Evolutionary conservation across 768 basidiomycete species (phyloP).

Genomic region (Leucocoprinus leucothites): DNA sequence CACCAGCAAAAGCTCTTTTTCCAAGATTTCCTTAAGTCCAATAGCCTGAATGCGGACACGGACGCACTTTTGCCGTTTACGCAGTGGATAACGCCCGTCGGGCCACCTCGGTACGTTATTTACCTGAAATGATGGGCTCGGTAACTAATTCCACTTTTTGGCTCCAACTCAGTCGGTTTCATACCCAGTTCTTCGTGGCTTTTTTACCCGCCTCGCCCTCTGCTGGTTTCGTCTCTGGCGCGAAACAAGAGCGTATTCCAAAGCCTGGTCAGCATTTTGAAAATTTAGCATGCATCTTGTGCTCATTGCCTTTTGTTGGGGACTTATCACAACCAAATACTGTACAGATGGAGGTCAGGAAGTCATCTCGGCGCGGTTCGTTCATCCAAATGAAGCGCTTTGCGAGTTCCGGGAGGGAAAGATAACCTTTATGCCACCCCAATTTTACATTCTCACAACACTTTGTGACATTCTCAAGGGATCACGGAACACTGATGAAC

Average conservation of each 20-base stretch:
- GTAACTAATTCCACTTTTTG: background rate
- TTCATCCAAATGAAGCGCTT: constrained; percentile 53
- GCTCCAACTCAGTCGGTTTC: constrained; percentile 51
- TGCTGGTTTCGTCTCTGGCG: constrained; percentile 49
- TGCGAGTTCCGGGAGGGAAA: constrained; percentile 45
- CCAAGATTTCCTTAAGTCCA: constrained; percentile 45
- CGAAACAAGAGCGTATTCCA: constrained; percentile 55
- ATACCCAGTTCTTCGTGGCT: constrained; percentile 65
- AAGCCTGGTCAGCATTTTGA: constrained; percentile 41
- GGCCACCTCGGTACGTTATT: constrained; percentile 42
- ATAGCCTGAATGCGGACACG: constrained; percentile 42
- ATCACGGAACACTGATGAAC: constrained; percentile 35
- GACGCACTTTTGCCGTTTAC: constrained; percentile 63
- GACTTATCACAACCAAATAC: background rate
- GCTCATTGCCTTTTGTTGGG: background rate
- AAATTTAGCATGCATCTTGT: background rate
- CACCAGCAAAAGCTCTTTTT: constrained; percentile 52
- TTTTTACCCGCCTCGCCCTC: constrained; percentile 49
- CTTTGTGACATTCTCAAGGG: constrained; percentile 51
- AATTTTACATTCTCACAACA: constrained; percentile 67
- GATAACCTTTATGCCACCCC: constrained; percentile 70
- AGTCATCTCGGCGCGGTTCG: constrained; percentile 65
- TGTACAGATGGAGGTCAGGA: constrained; percentile 60
- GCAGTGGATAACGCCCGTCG: constrained; percentile 69
- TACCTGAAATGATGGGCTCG: background rate